Conservation (phyloP, 805 yeast genomes). For the Candida insectorum region DNA sequence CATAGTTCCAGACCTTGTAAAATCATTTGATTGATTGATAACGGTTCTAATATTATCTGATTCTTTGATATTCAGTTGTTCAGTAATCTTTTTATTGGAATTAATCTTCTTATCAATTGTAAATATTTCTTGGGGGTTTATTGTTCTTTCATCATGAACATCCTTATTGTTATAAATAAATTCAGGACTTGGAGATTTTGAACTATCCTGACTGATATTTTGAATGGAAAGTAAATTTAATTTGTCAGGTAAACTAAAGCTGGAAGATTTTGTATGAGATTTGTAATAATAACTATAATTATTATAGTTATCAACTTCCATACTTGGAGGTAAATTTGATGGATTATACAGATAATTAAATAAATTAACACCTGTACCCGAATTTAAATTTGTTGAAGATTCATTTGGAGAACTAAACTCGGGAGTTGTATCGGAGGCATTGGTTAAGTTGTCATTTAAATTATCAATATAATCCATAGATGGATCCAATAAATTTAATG, state of each 20-base stretch:
- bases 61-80: background rate
- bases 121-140: slow-evolving; percentile 30
- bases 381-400: no score
- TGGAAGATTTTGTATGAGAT: slow-evolving; percentile 5
- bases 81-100: background rate
- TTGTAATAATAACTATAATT: background rate
- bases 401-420: slow-evolving; percentile 9
- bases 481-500: slow-evolving; percentile 3
- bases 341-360: background rate
- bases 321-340: background rate
- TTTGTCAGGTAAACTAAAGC: slow-evolving; percentile 14
- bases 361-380: no score
- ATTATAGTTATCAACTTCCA: background rate
- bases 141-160: slow-evolving; percentile 20
- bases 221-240: slow-evolving; percentile 10
- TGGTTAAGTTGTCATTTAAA: background rate
- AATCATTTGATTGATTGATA: no score
- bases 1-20: background rate
- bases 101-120: slow-evolving; percentile 1
- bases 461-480: slow-evolving; percentile 3
- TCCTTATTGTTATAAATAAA: slow-evolving; percentile 9
- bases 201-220: slow-evolving; percentile 6
- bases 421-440: slow-evolving; percentile 22
- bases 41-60: no score
- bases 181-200: slow-evolving; percentile 15